phyloP scores from a whole-genome alignment of 148 eudicot genomes.

The Heliosperma pusillum region DNA sequence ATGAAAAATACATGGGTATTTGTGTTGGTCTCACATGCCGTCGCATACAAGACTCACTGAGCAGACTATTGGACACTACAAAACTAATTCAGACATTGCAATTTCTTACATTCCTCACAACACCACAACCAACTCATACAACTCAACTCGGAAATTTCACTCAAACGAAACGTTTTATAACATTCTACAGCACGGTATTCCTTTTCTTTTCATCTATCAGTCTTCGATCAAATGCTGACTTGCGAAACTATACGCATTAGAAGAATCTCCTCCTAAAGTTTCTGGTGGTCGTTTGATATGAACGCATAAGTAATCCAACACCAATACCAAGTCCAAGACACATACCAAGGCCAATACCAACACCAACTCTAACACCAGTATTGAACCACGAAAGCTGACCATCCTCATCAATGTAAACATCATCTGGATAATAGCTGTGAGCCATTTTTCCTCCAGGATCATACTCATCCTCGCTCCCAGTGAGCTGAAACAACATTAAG shows the following conservation, averaged over 20 bases:
- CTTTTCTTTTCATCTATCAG: not conserved
- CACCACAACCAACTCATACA: not conserved
- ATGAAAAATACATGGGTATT: not conserved
- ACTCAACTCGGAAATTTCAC: conserved; percentile 11
- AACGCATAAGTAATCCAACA: conserved; percentile 56
- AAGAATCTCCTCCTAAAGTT: conserved; percentile 43
- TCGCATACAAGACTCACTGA: not conserved
- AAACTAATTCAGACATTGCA: not conserved
- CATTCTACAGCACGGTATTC: not conserved
- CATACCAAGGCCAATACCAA: conserved; percentile 59
- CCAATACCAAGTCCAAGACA: conserved; percentile 57
- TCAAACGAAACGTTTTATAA: not conserved
- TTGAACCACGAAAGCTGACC: conserved; percentile 59
- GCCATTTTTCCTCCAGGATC: conserved; percentile 35
- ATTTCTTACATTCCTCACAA: not conserved
- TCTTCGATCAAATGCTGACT: not conserved
- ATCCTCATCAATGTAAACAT: conserved; percentile 36
- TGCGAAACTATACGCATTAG: conserved; percentile 16
- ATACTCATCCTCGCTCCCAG: conserved; percentile 37
- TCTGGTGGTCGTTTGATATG: conserved; percentile 50
- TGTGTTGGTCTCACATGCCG: not conserved
- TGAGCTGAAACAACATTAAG: conserved; percentile 25
- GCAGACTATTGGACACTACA: conserved; percentile 1
- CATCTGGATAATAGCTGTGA: conserved; percentile 36
- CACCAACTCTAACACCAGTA: conserved; percentile 61